A percentile compares a stretch with the other conserved stretches of the same genome.
Evolutionary conservation across 352 stramenopile genomes (phyloP).

Genomic region (Globisporangium okanoganense): DNA sequence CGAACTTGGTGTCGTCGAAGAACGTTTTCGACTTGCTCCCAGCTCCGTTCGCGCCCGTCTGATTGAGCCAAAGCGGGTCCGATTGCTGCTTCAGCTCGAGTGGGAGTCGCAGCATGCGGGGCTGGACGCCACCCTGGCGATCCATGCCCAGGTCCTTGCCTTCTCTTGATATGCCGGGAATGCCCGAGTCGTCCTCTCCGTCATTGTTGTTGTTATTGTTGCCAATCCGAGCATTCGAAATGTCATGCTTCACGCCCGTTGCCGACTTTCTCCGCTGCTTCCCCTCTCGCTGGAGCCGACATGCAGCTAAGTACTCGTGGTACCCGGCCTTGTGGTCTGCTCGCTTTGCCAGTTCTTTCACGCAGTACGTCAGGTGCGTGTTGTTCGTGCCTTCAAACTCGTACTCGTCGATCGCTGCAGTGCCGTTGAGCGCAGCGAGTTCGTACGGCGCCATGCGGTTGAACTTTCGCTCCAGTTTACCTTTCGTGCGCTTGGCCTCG

Average conservation of each 20-base stretch:
- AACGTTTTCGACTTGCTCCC: slow-evolving; percentile 37
- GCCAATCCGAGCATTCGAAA: slow-evolving; percentile 30
- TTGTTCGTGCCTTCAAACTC: slow-evolving; percentile 84
- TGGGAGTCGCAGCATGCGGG: slow-evolving; percentile 42
- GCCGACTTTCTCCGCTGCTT: slow-evolving; percentile 27
- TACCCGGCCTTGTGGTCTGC: slow-evolving; percentile 68
- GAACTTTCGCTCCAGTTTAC: slow-evolving; percentile 42
- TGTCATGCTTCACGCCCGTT: slow-evolving; percentile 40
- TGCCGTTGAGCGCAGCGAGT: slow-evolving; percentile 55
- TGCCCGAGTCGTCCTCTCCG: slow-evolving; percentile 27
- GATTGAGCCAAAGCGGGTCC: slow-evolving; percentile 70
- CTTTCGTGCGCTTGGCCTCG: slow-evolving; percentile 59
- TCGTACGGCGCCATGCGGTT: slow-evolving; percentile 64
- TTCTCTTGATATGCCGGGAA: slow-evolving; percentile 13
- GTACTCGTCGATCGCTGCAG: slow-evolving; percentile 70
- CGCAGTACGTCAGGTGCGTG: slow-evolving; percentile 83
- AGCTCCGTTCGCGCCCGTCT: slow-evolving; percentile 14
- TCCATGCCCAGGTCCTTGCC: slow-evolving; percentile 61
- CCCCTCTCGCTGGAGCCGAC: slow-evolving; percentile 34
- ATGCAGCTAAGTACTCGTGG: slow-evolving; percentile 56
- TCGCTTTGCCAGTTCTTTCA: slow-evolving; percentile 71
- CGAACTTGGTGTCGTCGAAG: slow-evolving; percentile 87
- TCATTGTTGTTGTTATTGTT: slow-evolving; percentile 25
- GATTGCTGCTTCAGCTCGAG: slow-evolving; percentile 21
- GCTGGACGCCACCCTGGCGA: slow-evolving; percentile 43